Evolutionary conservation across 1,284 basidiomycete genomes (phyloP).

Genomic region (Trametes sp.): DNA sequence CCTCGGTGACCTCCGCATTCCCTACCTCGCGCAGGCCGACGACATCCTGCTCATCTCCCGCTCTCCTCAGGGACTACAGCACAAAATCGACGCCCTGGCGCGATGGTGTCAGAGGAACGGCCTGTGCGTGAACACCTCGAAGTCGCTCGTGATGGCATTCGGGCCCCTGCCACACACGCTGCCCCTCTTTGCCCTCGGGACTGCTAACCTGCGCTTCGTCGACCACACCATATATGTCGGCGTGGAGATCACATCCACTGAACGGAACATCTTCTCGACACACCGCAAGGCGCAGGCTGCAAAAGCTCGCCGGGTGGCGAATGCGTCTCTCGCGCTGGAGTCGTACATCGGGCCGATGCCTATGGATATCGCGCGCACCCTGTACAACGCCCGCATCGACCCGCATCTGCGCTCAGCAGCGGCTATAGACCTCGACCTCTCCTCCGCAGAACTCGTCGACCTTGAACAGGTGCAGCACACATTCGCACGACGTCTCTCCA

Average conservation of each 20-base stretch:
- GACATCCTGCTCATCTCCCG: conserved; percentile 42
- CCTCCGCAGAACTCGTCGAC: neutral
- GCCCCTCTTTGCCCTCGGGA: neutral
- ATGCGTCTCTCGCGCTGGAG: neutral
- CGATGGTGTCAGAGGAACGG: conserved; percentile 36
- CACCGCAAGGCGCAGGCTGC: neutral
- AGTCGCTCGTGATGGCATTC: conserved; percentile 35
- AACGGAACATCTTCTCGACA: neutral
- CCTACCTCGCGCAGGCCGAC: conserved; percentile 38
- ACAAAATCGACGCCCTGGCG: conserved; percentile 33
- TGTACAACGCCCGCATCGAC: no score
- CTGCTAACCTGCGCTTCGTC: neutral
- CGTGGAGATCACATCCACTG: neutral
- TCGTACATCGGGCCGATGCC: conserved; percentile 3
- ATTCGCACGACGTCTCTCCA: neutral
- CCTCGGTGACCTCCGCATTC: conserved; percentile 31
- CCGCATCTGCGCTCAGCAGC: neutral
- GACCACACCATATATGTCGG: neutral
- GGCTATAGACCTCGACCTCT: neutral
- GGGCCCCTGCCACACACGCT: conserved; percentile 10
- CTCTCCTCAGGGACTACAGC: conserved; percentile 33
- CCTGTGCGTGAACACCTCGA: conserved; percentile 36
- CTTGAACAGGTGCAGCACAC: conserved; percentile 3
- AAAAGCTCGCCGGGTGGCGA: neutral
- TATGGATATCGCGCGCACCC: no score